Evolutionary conservation across 441 rosid genomes (phyloP), one percentile per base, ranked within the genome.

Genomic region (Populus trichocarpa): DNA sequence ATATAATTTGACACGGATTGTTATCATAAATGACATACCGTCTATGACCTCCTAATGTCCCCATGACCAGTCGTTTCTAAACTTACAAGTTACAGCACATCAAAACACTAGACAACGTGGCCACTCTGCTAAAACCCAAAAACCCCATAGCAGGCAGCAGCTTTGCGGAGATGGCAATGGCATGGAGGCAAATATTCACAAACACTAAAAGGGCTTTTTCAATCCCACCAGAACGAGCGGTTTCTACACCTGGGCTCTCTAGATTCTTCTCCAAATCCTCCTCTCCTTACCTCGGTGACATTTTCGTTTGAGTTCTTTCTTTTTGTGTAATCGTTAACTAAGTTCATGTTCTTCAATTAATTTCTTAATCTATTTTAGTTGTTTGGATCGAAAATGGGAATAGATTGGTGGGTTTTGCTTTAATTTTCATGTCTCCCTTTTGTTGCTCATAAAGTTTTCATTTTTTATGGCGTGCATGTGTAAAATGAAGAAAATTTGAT

Each of bases 211-310:
- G 81, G 74, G 74, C 77, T 38, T 1, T 65, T 63, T 14, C 84
- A 20, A 72, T 75, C 42, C 77, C 35, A 14, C 18, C 33, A 50
- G 65, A n/a, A 9, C 70, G 13, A 63, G 22, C 73, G 4, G 20
- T 72, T 38, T 81, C 85, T 8, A 4, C 26, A 64, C 79, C 84
- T 63, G 82, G 65, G 32, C 75, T 87, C 35, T 71, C 84, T 42
- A 89, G 92, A 80, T 87, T 87, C 86, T 92, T 85, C 88, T 89
- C 94, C 78, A 87, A 86, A 75, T 75, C 90, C 33, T 65, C 86
- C 32, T 69, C 86, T 79, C 83, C 84, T 35, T 92, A 84, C 81
- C 38, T 85, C 1, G 88, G 95, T 91, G 85, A 9, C 25, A 13
- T 3, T 71, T 68, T 2, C 30, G 30, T 28, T 28, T 28, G 30